Conservation (phyloP, 768 basidiomycete genomes). For the Agaricus sinodeliciosus region DNA sequence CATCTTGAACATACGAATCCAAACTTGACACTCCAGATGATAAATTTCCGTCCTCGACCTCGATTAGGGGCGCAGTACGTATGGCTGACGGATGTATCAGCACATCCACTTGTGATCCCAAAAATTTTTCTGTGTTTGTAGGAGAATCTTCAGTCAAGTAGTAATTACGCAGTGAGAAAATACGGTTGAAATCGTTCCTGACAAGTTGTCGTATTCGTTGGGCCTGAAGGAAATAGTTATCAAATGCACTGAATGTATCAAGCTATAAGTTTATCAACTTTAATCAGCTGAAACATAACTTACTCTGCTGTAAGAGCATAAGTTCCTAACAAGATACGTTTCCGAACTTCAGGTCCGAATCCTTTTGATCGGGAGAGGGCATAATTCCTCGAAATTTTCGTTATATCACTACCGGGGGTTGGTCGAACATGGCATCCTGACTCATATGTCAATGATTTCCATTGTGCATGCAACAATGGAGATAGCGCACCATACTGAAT, state of each 20-base stretch:
- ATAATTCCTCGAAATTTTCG: conserved; percentile 51
- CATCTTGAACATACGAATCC: conserved; percentile 80
- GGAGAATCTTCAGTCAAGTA: conserved; percentile 21
- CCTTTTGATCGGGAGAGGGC: conserved; percentile 59
- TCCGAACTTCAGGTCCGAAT: conserved; percentile 82
- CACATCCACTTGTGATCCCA: conserved; percentile 54
- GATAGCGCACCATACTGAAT: conserved; percentile 62
- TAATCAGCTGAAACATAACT: conserved; percentile 19
- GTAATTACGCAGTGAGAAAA: conserved; percentile 57
- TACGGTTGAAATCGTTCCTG: conserved; percentile 62
- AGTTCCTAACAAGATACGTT: conserved; percentile 83
- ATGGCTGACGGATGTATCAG: conserved; percentile 86
- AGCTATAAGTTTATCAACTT: neutral
- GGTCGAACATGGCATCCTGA: conserved; percentile 48
- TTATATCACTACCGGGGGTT: conserved; percentile 32
- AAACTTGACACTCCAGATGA: conserved; percentile 18
- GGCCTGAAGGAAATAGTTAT: conserved; percentile 95
- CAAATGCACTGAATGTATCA: conserved; percentile 64
- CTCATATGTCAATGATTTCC: neutral
- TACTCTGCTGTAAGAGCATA: conserved; percentile 91
- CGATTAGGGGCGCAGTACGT: conserved; percentile 67
- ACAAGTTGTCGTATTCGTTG: conserved; percentile 71
- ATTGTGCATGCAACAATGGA: neutral
- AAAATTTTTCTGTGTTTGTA: neutral
- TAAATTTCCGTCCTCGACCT: neutral